These are phyloP conservation scores for Podila epicladia DNA, from an alignment of 192 early-diverging fungal species.

Conservation along the genomic window DNA sequence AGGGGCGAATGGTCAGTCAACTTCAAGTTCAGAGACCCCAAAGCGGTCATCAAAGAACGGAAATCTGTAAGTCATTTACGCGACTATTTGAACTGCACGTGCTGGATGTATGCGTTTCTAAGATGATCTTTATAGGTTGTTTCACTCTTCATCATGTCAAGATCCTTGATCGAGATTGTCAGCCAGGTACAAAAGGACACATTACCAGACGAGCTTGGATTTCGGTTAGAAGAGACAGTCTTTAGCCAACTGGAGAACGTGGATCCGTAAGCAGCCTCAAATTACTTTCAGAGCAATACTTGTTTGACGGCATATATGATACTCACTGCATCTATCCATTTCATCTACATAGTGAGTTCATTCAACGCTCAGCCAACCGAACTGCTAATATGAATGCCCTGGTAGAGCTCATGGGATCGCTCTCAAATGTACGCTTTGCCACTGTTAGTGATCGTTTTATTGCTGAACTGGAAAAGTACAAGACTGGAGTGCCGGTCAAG, in stretches of 20 bases:
- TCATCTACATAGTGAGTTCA: conserved; percentile 59
- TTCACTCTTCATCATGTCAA: conserved; percentile 88
- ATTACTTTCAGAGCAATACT: too few relatives aligned
- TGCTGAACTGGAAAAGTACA: conserved; percentile 83
- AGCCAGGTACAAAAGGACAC: conserved; percentile 74
- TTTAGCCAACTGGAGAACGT: conserved; percentile 90
- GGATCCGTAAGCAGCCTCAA: conserved; percentile 75
- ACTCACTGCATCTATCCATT: not conserved
- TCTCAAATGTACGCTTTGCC: conserved; percentile 90
- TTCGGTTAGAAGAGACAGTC: conserved; percentile 91
- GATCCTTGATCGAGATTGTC: conserved; percentile 88
- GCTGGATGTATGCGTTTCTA: not conserved
- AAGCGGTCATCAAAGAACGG: conserved; percentile 42
- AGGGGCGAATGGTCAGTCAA: conserved; percentile 43
- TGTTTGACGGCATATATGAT: not conserved
- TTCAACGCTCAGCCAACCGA: conserved; percentile 78
- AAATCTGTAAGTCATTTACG: conserved; percentile 22
- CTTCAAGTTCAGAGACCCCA: conserved; percentile 42
- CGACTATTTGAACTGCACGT: not conserved
- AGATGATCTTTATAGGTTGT: conserved; percentile 53
- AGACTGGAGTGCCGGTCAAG: conserved; percentile 59
- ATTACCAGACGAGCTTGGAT: conserved; percentile 84
- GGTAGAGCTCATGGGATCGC: conserved; percentile 90
- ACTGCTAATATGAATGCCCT: conserved; percentile 91
- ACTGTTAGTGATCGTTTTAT: conserved; percentile 96